Conservation (phyloP, 768 basidiomycete genomes). For the Lyophyllum semitale region DNA sequence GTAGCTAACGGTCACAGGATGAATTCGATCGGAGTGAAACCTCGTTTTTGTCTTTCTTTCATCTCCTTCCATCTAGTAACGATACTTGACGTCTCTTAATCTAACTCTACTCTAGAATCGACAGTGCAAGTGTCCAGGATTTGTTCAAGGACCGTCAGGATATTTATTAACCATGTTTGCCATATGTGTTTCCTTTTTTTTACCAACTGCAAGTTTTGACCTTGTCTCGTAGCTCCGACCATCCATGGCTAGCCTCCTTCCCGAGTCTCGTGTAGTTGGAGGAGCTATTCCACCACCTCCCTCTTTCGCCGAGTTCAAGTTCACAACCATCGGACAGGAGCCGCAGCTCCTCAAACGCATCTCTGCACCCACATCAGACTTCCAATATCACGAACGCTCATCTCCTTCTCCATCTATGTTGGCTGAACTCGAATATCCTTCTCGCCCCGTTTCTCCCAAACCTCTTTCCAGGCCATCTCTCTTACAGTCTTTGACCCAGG, state of each 20-base stretch:
- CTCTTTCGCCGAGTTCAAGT: constrained; percentile 46
- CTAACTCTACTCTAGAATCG: not conserved
- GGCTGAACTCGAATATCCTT: constrained; percentile 16
- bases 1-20: not conserved
- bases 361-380: constrained; percentile 31
- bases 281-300: constrained; percentile 31
- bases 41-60: not conserved
- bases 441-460: constrained; percentile 5
- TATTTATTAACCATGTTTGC: not conserved
- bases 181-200: not conserved
- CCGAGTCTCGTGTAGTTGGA: not conserved
- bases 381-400: constrained; percentile 21
- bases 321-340: constrained; percentile 54
- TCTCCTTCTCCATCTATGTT: constrained; percentile 21
- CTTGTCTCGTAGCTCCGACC: not conserved
- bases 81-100: not conserved
- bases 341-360: constrained; percentile 56
- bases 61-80: not conserved
- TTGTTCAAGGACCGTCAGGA: not conserved
- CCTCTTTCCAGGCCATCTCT: constrained; percentile 18
- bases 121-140: not conserved
- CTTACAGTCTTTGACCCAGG: constrained; percentile 17
- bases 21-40: not conserved
- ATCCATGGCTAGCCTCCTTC: not conserved
- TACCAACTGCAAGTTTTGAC: not conserved